Evolutionary conservation across 805 yeast species (phyloP).

Genomic region (Teunomyces aglyptinius): DNA sequence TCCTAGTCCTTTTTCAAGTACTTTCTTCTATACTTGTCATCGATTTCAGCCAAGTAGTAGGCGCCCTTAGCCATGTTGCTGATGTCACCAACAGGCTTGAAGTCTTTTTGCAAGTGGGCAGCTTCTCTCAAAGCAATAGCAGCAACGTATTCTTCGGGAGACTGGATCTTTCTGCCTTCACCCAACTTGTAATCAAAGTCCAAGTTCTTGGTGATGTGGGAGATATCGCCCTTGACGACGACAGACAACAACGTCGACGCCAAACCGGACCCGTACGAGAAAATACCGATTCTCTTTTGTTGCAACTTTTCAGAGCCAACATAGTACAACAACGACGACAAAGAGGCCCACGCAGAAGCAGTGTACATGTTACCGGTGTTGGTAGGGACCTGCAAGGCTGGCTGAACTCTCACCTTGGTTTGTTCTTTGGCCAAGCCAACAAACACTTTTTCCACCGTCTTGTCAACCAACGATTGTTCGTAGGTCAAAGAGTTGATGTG

Average conservation of each 20-base stretch:
- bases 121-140: slow-evolving; percentile 85
- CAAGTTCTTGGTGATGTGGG: slow-evolving; percentile 60
- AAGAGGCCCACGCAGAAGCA: slow-evolving; percentile 85
- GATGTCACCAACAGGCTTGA: slow-evolving; percentile 74
- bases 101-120: slow-evolving; percentile 78
- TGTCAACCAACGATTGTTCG: slow-evolving; percentile 78
- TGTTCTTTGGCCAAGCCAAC: slow-evolving; percentile 70
- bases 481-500: slow-evolving; percentile 56
- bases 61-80: slow-evolving; percentile 73
- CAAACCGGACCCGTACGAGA: slow-evolving; percentile 97
- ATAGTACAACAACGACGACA: slow-evolving; percentile 75
- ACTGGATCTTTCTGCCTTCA: slow-evolving; percentile 55
- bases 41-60: slow-evolving; percentile 79
- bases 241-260: slow-evolving; percentile 87
- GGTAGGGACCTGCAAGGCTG: slow-evolving; percentile 84
- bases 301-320: slow-evolving; percentile 73
- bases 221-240: slow-evolving; percentile 76
- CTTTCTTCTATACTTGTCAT: slow-evolving; percentile 83
- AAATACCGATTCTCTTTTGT: slow-evolving; percentile 83
- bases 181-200: slow-evolving; percentile 67
- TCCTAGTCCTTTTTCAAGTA: slow-evolving; percentile 66
- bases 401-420: slow-evolving; percentile 66
- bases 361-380: slow-evolving; percentile 99
- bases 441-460: slow-evolving; percentile 79
- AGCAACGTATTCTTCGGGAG: slow-evolving; percentile 80